Conservation (phyloP, 352 stramenopile genomes). For the Halophytophthora polymorphica region DNA sequence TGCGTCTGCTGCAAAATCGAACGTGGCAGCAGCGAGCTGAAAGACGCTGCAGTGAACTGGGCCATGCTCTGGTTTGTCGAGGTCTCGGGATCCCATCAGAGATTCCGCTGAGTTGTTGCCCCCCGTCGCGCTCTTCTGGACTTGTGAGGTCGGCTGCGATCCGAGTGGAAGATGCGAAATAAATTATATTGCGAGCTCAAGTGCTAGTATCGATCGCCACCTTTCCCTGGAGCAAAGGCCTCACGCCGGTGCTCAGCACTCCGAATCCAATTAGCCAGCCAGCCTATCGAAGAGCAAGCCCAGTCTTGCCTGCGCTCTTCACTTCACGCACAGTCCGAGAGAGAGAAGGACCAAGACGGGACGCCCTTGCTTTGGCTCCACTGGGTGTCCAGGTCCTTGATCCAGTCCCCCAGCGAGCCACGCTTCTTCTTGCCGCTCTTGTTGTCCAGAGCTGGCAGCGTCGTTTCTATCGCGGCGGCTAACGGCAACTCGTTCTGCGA, state of each 20-base stretch:
- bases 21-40: constrained; percentile 25
- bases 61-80: neutral
- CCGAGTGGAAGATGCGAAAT: constrained; percentile 18
- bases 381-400: constrained; percentile 53
- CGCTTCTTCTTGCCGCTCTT: constrained; percentile 21
- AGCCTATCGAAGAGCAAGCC: too few relatives aligned
- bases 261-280: too few relatives aligned
- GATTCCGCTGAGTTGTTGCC: constrained; percentile 20
- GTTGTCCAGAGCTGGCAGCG: constrained; percentile 10
- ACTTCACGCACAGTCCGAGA: constrained; percentile 42
- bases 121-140: constrained; percentile 3
- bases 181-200: constrained; percentile 35
- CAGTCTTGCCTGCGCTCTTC: neutral
- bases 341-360: constrained; percentile 58
- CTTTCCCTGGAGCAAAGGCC: too few relatives aligned
- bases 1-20: constrained; percentile 7
- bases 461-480: constrained; percentile 10
- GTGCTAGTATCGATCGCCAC: constrained; percentile 7
- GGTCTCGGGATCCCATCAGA: neutral
- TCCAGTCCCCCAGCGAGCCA: constrained; percentile 50
- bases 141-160: too few relatives aligned
- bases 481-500: constrained; percentile 31
- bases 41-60: neutral
- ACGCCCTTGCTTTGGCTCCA: constrained; percentile 52
- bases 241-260: too few relatives aligned